Evolutionary conservation across 345 rosid genomes (phyloP).

Genomic region (Triadica sebifera): DNA sequence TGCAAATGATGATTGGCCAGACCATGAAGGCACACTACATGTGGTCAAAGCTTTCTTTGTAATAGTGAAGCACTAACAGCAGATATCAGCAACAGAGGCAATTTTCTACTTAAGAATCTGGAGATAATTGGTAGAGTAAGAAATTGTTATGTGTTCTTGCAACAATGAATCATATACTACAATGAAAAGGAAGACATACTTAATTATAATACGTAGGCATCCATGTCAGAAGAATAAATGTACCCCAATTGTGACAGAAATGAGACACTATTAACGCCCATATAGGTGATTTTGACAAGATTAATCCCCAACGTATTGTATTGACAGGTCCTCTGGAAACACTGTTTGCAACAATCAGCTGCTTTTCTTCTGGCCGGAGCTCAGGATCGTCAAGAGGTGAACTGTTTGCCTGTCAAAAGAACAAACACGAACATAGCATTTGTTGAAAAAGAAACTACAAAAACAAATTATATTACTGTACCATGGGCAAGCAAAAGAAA

Average conservation of each 20-base stretch:
- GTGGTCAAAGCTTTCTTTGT: no score
- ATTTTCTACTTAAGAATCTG: no score
- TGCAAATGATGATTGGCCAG: not conserved
- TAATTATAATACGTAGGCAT: constrained; percentile 96
- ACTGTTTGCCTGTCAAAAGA: constrained; percentile 64
- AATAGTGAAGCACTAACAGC: no score
- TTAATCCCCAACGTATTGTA: constrained; percentile 76
- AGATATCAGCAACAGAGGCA: no score
- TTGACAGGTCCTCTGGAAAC: constrained; percentile 65
- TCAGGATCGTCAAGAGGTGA: constrained; percentile 77
- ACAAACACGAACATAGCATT: constrained; percentile 2
- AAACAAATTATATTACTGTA: no score
- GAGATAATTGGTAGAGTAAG: no score
- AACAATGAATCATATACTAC: not conserved
- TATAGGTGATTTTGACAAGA: constrained; percentile 83
- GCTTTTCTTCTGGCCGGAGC: constrained; percentile 66
- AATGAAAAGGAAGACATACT: constrained; percentile 38
- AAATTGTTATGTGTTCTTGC: not conserved
- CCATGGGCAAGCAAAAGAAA: constrained; percentile 10
- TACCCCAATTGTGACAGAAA: constrained; percentile 95
- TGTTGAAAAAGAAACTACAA: no score
- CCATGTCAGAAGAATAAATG: constrained; percentile 93
- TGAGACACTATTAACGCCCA: constrained; percentile 85
- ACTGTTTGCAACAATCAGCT: constrained; percentile 51
- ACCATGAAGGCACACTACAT: not conserved